Evolutionary conservation across 225 moss, liverwort and hornwort genomes (phyloP).

Genomic region (Polytrichum commune): DNA sequence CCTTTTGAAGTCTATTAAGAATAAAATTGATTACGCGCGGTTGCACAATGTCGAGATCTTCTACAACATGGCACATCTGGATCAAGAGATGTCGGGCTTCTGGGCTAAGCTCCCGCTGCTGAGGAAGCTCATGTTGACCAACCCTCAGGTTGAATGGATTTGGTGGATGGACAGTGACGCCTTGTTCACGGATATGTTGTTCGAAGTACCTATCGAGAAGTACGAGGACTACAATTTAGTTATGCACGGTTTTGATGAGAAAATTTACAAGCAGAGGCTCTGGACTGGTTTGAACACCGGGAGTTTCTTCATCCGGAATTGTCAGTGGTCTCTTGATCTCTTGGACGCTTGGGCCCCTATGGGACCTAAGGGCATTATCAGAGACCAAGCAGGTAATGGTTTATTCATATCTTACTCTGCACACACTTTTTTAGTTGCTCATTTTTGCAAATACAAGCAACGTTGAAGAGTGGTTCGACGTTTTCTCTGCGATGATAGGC

Average conservation of each 20-base stretch:
- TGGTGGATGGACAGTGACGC: conserved; percentile 73
- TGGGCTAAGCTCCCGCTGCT: conserved; percentile 56
- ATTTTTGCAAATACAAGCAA: neutral
- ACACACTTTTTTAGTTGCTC: neutral
- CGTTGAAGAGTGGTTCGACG: too few species aligned
- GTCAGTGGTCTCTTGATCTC: conserved; percentile 55
- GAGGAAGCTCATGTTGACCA: conserved; percentile 40
- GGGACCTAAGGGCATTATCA: conserved; percentile 42
- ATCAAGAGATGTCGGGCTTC: conserved; percentile 55
- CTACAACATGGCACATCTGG: conserved; percentile 55
- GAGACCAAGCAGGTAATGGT: conserved; percentile 21
- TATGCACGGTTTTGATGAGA: conserved; percentile 36
- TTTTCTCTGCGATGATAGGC: too few species aligned
- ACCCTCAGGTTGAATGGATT: conserved; percentile 61
- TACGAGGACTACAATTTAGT: conserved; percentile 47
- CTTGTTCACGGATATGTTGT: conserved; percentile 58
- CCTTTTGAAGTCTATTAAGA: conserved; percentile 48
- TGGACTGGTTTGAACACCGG: conserved; percentile 63
- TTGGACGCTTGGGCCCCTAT: conserved; percentile 56
- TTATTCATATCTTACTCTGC: neutral
- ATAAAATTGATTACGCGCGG: conserved; percentile 54
- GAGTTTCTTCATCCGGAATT: conserved; percentile 51
- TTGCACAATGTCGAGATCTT: conserved; percentile 56
- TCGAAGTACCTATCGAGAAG: conserved; percentile 47
- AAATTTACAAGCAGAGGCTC: conserved; percentile 38